These are phyloP conservation scores for Capsicum pubescens DNA, from an alignment of 257 asterid species.

Conservation along the genomic window DNA sequence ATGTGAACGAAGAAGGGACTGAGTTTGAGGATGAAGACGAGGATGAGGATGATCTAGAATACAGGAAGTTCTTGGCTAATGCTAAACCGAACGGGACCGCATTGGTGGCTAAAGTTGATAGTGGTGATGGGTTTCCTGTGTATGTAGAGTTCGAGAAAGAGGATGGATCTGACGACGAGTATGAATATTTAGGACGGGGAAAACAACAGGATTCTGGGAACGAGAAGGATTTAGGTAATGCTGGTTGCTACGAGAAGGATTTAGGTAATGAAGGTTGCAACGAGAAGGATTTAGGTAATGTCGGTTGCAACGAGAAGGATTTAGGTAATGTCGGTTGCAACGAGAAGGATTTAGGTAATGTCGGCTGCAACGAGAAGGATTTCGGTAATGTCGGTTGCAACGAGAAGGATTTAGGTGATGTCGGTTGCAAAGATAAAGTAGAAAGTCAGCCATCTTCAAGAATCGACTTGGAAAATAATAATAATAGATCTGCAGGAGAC, in stretches of 20 bases:
- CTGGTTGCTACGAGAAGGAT: neutral
- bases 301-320: neutral
- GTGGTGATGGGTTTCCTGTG: conserved; percentile 21
- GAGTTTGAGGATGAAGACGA: conserved; percentile 13
- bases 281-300: conserved; percentile 10
- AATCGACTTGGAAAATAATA: conserved; percentile 19
- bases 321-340: neutral
- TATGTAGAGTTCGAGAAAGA: conserved; percentile 23
- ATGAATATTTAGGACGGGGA: neutral
- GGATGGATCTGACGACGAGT: conserved; percentile 20
- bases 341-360: conserved; percentile 11
- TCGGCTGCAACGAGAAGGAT: neutral
- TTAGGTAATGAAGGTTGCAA: neutral
- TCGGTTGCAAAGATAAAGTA: conserved; percentile 18
- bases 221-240: conserved; percentile 12
- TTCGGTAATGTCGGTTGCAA: neutral
- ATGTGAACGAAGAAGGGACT: neutral
- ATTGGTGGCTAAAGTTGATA: conserved; percentile 1
- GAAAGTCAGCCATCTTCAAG: conserved; percentile 19
- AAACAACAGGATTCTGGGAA: conserved; percentile 16
- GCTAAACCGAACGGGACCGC: conserved; percentile 22
- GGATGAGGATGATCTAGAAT: conserved; percentile 22
- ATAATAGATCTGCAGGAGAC: conserved; percentile 13
- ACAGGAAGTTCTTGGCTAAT: conserved; percentile 24
- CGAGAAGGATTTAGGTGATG: conserved; percentile 5